Base-by-base conservation (phyloP, 176 grass and related monocot genomes). In the Canna indica region DNA sequence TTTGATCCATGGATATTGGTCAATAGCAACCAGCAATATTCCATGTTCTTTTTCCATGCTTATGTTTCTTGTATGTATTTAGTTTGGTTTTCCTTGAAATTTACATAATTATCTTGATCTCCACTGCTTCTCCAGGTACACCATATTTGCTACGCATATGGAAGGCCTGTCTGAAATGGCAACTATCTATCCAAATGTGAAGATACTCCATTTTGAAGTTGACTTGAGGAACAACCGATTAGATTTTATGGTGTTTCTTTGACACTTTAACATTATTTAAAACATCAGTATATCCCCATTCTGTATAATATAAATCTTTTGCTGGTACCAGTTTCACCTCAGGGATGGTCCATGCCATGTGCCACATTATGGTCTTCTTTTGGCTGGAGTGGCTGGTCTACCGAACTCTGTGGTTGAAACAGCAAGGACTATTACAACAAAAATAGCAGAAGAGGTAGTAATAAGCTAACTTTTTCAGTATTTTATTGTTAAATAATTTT, bases 81-180 rank as follows among this genome's bases (percentile, higher is more conserved):
- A 62, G 12, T n/a, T 24, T 24, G 8, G 33, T 24, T 41, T n/a
- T 38, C 34, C 20, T 66, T 13, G 20, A 24, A 25, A 12, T 66
- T 39, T 65, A 11, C 33, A 11, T 36, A 65, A n/a, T 36, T 17
- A 36, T 62, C 3, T 62, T 63, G 15, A 38, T 16, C 35, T 39
- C 33, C 44, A 65, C 44, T 35, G 29, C 78, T 74, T 74, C 22
- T 80, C 62, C 69, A 96, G 93, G 30, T 96, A 87, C 57, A 89
- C 86, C 20, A 75, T 96, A 78, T 96, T 96, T 85, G 88, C 92
- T 72, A 96, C 88, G 1, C 92, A 96, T 28, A 96, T 96, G 93
- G 93, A 90, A 72, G 81, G 85, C 39, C 74, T 96, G 48, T 91
- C 93, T 78, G 93, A 91, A 80, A 79, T 96, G 69, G 86, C 88